Base-by-base conservation (phyloP, 2,329 filamentous ascomycete genomes). In the Pseudogymnoascus sp. region DNA sequence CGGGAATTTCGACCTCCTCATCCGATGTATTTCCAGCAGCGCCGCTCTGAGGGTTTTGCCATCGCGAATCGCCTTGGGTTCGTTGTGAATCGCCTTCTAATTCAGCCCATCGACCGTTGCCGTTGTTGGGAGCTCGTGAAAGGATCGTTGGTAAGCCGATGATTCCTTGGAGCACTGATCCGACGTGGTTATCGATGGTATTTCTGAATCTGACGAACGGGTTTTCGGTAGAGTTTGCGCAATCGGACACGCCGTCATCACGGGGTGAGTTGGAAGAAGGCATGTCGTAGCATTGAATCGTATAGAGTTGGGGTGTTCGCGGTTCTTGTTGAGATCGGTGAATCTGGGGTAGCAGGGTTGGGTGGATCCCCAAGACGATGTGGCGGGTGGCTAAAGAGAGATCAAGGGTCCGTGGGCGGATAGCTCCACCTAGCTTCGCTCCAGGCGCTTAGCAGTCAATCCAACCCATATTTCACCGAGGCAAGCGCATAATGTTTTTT, bases 181-280 rank as follows among this genome's bases (percentile, higher is more conserved):
- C 66, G 64, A 74, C 66, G 34, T 73, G 69, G 6, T 66, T 51
- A 65, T 73, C 71, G 37, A 69, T 68, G 63, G 69, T 70, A 39
- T 73, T 68, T 16, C 67, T 64, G 62, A 73, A 73, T 18, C 68
- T 69, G 64, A 73, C 69, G 64, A 74, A 74, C 0, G 71, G 70
- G 60, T 72, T 73, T 8, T 71, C 66, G n/a, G 23, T 40, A 31
- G 63, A 39, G 40, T 68, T 69, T n/a, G 66, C 51, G 29, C n/a
- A 11, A 34, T 57, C 51, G 16, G 51, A 14, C 51, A n/a, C 26
- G 16, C 51, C 29, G 51, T 57, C 51, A 31, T 57, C 51, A 57
- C 51, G 51, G 51, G 51, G n/a, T 34, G 51, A 57, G 51, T 34
- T 57, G n/a, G 51, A 36, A 57, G 51, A 57, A 57, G 51, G 51